These are phyloP conservation scores for Leonotis leonurus DNA, from an alignment of 257 asterid genomes.

Conservation along the genomic window DNA sequence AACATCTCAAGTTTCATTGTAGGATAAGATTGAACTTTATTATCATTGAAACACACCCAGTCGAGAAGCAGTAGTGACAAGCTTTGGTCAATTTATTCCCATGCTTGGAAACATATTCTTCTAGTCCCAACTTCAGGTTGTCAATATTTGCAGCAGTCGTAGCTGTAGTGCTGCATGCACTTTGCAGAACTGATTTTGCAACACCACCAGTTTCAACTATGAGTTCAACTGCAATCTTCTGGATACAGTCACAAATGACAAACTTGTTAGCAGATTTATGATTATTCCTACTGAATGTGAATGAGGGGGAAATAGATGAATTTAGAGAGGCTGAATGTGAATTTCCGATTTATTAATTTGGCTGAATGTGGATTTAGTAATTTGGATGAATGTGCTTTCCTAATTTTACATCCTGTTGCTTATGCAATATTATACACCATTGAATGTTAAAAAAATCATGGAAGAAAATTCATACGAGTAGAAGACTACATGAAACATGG, in stretches of 20 bases:
- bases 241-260: conserved; percentile 23
- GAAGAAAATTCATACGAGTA: neutral
- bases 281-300: conserved; percentile 2
- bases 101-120: conserved; percentile 62
- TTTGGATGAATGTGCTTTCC: neutral
- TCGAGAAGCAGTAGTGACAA: conserved; percentile 54
- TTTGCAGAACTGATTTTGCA: conserved; percentile 36
- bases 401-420: neutral
- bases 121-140: conserved; percentile 54
- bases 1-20: neutral
- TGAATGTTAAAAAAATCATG: neutral
- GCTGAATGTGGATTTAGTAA: neutral
- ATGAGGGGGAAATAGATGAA: neutral
- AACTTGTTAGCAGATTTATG: conserved; percentile 20
- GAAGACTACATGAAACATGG: conserved; percentile 11
- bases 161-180: conserved; percentile 33
- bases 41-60: conserved; percentile 38
- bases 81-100: conserved; percentile 40
- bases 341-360: neutral
- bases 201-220: conserved; percentile 38
- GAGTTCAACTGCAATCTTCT: conserved; percentile 75
- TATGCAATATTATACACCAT: neutral
- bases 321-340: conserved; percentile 1
- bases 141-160: conserved; percentile 38
- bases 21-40: conserved; percentile 7